Evolutionary conservation across 768 basidiomycete species (phyloP).

Genomic region (Rhodotorula diobovata): DNA sequence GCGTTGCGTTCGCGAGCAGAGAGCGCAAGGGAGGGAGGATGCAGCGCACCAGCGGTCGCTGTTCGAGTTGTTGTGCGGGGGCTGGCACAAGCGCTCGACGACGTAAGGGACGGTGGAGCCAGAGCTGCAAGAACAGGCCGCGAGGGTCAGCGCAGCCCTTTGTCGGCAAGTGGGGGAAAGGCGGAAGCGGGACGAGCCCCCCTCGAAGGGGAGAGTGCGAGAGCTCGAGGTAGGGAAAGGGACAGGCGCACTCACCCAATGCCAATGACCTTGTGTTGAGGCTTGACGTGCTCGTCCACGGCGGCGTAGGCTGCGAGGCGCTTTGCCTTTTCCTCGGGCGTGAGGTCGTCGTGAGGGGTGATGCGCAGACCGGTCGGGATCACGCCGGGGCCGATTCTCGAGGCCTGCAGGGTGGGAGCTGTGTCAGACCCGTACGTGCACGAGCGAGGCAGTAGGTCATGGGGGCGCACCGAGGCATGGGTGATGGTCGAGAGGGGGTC

Average conservation of each 20-base stretch:
- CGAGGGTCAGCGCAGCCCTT: not conserved
- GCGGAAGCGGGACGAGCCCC: not conserved
- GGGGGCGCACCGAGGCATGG: slow-evolving; percentile 22
- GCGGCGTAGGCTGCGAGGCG: slow-evolving; percentile 87
- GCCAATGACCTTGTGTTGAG: slow-evolving; percentile 63
- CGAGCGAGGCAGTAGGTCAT: too few relatives aligned
- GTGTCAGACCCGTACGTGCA: too few relatives aligned
- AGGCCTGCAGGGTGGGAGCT: slow-evolving; percentile 6
- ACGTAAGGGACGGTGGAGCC: slow-evolving; percentile 67
- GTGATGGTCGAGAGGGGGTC: slow-evolving; percentile 32
- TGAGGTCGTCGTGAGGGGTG: slow-evolving; percentile 19
- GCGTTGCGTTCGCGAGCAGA: not conserved
- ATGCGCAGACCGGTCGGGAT: slow-evolving; percentile 24
- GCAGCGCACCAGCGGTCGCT: slow-evolving; percentile 57
- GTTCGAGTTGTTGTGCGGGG: slow-evolving; percentile 67
- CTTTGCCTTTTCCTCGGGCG: slow-evolving; percentile 67
- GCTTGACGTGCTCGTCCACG: slow-evolving; percentile 79
- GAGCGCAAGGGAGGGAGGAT: slow-evolving; percentile 50
- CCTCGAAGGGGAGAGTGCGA: too few relatives aligned
- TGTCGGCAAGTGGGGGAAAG: not conserved
- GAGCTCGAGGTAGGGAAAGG: too few relatives aligned
- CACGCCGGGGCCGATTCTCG: slow-evolving; percentile 29
- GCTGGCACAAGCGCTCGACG: slow-evolving; percentile 80
- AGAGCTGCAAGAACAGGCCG: slow-evolving; percentile 42
- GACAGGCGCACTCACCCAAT: slow-evolving; percentile 43